Percentiles rank a stretch among this genome's conserved stretches.
These are phyloP conservation scores for Phaffomyces thermotolerans DNA, from an alignment of 805 yeast species.

Conservation along the genomic window DNA sequence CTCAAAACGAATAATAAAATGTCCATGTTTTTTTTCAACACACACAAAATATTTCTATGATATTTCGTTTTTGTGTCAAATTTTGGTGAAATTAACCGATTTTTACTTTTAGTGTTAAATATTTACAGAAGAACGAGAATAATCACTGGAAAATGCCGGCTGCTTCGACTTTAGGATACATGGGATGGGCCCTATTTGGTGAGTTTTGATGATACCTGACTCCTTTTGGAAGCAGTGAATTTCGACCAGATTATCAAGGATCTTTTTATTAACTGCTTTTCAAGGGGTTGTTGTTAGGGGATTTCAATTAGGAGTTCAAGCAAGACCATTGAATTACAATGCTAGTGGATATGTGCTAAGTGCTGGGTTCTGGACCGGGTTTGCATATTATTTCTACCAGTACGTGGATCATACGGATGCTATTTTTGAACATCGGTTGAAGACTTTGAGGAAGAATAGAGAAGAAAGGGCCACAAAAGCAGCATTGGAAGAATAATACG, in stretches of 20 bases:
- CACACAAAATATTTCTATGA: no score
- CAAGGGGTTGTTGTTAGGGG: constrained; percentile 39
- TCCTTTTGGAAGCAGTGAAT: neutral
- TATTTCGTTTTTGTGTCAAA: neutral
- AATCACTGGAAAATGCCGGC: constrained; percentile 11
- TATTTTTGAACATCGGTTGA: constrained; percentile 31
- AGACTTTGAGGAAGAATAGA: constrained; percentile 25
- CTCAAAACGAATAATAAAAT: no score
- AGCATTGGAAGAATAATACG: no score
- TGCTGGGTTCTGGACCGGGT: constrained; percentile 37
- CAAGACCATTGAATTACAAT: constrained; percentile 30
- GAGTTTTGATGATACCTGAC: constrained; percentile 8
- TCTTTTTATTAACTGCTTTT: no score
- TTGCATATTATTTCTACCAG: constrained; percentile 33
- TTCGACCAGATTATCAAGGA: no score
- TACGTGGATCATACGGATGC: constrained; percentile 33
- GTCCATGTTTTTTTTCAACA: no score
- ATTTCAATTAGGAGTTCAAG: constrained; percentile 37
- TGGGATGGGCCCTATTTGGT: constrained; percentile 35
- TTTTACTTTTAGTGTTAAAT: no score
- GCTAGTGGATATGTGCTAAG: constrained; percentile 37
- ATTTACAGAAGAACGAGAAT: no score
- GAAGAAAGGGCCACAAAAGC: constrained; percentile 26
- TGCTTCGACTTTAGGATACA: constrained; percentile 23
- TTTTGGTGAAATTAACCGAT: no score